These are phyloP conservation scores for Trichoderma gamsii DNA, from an alignment of 495 filamentous ascomycete genomes.

Conservation along the genomic window DNA sequence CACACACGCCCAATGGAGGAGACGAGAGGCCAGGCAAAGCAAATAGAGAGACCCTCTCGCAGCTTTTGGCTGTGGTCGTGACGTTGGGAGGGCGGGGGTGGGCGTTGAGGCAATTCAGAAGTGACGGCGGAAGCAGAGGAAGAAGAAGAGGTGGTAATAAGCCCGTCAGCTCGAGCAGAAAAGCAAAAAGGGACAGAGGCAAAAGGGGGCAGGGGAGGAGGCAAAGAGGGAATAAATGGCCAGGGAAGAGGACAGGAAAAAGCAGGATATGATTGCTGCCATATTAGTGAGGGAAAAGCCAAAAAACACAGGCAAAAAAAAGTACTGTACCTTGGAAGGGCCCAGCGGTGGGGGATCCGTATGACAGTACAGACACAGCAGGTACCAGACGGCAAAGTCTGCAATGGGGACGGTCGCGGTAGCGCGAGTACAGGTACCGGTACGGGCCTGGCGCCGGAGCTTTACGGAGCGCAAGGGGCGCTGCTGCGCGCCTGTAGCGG, in stretches of 20 bases:
- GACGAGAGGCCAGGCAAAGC: background rate
- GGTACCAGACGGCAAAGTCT: background rate
- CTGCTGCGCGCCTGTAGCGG: background rate
- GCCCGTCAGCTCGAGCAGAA: background rate
- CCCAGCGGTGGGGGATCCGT: no score
- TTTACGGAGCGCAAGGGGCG: background rate
- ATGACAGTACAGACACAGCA: background rate
- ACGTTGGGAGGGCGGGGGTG: background rate
- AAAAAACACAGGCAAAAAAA: background rate
- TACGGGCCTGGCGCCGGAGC: background rate
- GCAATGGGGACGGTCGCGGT: background rate
- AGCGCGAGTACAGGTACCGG: background rate
- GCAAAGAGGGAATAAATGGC: conserved; percentile 12
- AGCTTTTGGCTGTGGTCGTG: background rate
- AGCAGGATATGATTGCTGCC: conserved; percentile 9
- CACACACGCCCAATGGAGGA: background rate
- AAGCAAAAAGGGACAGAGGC: background rate
- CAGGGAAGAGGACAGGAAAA: background rate
- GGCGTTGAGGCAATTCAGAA: background rate
- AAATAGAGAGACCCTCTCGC: conserved; percentile 2
- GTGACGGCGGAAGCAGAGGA: background rate
- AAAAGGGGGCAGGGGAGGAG: conserved; percentile 9
- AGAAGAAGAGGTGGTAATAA: background rate
- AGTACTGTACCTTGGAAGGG: no score
- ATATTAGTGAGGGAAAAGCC: background rate